phyloP scores from a whole-genome alignment of 2,329 filamentous ascomycete genomes.

The Tolypocladium album region DNA sequence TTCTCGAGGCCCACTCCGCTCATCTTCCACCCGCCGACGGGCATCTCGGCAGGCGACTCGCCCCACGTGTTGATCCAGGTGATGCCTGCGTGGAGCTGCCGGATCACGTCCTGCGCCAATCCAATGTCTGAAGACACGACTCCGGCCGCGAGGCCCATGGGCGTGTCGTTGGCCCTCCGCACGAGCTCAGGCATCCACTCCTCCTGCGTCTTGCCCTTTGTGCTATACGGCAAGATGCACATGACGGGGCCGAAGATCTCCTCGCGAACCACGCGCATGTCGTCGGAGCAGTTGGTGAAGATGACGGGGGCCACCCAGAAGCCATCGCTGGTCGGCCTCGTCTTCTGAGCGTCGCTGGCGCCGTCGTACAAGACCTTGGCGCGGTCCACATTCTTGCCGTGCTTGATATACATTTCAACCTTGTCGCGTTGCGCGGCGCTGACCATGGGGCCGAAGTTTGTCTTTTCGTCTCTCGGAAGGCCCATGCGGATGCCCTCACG shows the following conservation, averaged over 20 bases:
- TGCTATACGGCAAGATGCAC: slow-evolving; percentile 65
- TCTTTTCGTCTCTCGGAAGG: slow-evolving; percentile 57
- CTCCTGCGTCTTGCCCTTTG: slow-evolving; percentile 16
- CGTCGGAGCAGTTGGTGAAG: slow-evolving; percentile 76
- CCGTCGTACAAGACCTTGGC: slow-evolving; percentile 69
- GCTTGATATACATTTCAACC: slow-evolving; percentile 64
- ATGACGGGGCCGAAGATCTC: slow-evolving; percentile 89
- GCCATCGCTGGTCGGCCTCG: slow-evolving; percentile 45
- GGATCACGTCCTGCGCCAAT: slow-evolving; percentile 59
- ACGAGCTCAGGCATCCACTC: slow-evolving; percentile 56
- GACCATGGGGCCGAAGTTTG: slow-evolving; percentile 79
- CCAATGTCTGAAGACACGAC: slow-evolving; percentile 72
- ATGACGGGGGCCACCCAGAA: slow-evolving; percentile 79
- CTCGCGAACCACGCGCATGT: slow-evolving; percentile 69
- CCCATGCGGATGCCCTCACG: slow-evolving; percentile 65
- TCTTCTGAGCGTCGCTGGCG: slow-evolving; percentile 38
- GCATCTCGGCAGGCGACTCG: slow-evolving; percentile 87
- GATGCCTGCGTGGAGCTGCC: slow-evolving; percentile 68
- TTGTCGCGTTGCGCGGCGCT: slow-evolving; percentile 66
- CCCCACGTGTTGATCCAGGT: slow-evolving; percentile 94
- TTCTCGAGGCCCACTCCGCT: slow-evolving; percentile 85
- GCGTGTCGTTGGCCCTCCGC: slow-evolving; percentile 62
- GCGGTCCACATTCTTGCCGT: slow-evolving; percentile 62
- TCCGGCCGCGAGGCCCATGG: slow-evolving; percentile 71
- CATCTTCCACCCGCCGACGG: slow-evolving; percentile 84